Evolutionary conservation across 1,284 basidiomycete genomes (phyloP).

Genomic region (Ceratobasidium sp.): DNA sequence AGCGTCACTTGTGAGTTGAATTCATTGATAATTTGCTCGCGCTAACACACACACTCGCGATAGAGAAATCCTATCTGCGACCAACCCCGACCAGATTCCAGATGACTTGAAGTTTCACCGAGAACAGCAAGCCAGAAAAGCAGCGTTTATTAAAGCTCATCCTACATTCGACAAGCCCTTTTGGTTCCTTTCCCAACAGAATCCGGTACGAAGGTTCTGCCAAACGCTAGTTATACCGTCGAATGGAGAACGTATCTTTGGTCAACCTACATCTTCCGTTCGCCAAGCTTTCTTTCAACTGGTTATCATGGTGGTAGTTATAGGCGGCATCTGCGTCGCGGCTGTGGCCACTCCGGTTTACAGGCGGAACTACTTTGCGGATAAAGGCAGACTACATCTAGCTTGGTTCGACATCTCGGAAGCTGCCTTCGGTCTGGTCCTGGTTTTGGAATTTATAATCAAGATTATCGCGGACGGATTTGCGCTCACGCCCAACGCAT

Average conservation of each 20-base stretch:
- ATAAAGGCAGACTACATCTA: slow-evolving; percentile 71
- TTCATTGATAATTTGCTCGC: neutral
- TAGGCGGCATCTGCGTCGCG: slow-evolving; percentile 88
- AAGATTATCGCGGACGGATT: slow-evolving; percentile 95
- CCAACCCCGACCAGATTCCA: slow-evolving; percentile 66
- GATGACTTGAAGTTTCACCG: slow-evolving; percentile 61
- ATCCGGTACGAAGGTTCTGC: slow-evolving; percentile 79
- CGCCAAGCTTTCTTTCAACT: slow-evolving; percentile 82
- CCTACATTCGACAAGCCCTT: slow-evolving; percentile 93
- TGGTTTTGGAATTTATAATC: slow-evolving; percentile 89
- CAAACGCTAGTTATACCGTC: slow-evolving; percentile 88
- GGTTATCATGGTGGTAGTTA: slow-evolving; percentile 80
- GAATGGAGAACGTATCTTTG: slow-evolving; percentile 87
- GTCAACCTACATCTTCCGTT: slow-evolving; percentile 73
- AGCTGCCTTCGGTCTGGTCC: slow-evolving; percentile 77
- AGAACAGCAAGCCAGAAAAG: slow-evolving; percentile 84
- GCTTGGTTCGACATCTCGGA: slow-evolving; percentile 94
- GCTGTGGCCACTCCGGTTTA: slow-evolving; percentile 89
- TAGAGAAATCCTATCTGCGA: slow-evolving; percentile 75
- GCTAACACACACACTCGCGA: neutral
- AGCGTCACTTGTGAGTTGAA: slow-evolving; percentile 35
- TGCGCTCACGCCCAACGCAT: slow-evolving; percentile 93
- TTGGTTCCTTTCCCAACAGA: slow-evolving; percentile 90
- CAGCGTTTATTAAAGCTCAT: slow-evolving; percentile 90
- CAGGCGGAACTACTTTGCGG: slow-evolving; percentile 78